These are phyloP conservation scores for Phytophthora macrochlamydospora DNA, from an alignment of 352 stramenopile genomes.

Conservation along the genomic window DNA sequence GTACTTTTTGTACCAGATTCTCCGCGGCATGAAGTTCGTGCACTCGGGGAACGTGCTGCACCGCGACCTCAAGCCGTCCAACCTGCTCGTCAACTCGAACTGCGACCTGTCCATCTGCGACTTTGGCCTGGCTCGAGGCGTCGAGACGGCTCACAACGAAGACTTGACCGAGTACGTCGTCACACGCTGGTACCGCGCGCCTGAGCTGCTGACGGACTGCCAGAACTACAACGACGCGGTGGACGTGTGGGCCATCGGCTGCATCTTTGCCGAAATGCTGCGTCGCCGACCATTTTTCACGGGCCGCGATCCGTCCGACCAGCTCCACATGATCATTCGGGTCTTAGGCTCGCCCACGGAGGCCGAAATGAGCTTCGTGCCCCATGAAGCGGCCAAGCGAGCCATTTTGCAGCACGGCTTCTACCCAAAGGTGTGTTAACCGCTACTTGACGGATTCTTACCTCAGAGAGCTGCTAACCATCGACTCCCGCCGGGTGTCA, in stretches of 20 bases:
- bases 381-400: conserved; percentile 89
- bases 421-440: conserved; percentile 70
- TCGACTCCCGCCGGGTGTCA: conserved; percentile 17
- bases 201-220: conserved; percentile 90
- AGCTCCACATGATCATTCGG: conserved; percentile 87
- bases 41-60: conserved; percentile 96
- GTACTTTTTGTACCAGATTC: conserved; percentile 91
- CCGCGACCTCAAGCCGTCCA: conserved; percentile 89
- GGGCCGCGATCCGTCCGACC: conserved; percentile 78
- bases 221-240: conserved; percentile 97
- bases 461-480: background rate
- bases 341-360: conserved; percentile 94
- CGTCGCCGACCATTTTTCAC: conserved; percentile 94
- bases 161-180: conserved; percentile 93
- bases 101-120: conserved; percentile 92
- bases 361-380: conserved; percentile 97
- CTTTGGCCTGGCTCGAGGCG: conserved; percentile 92
- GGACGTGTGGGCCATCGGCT: conserved; percentile 97
- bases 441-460: background rate
- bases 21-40: conserved; percentile 97
- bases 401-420: conserved; percentile 85
- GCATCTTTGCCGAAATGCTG: conserved; percentile 99
- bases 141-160: conserved; percentile 85
- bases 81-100: conserved; percentile 91
- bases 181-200: conserved; percentile 92